Evolutionary conservation across 768 basidiomycete genomes (phyloP).

Genomic region (Leccinum uliginosum): DNA sequence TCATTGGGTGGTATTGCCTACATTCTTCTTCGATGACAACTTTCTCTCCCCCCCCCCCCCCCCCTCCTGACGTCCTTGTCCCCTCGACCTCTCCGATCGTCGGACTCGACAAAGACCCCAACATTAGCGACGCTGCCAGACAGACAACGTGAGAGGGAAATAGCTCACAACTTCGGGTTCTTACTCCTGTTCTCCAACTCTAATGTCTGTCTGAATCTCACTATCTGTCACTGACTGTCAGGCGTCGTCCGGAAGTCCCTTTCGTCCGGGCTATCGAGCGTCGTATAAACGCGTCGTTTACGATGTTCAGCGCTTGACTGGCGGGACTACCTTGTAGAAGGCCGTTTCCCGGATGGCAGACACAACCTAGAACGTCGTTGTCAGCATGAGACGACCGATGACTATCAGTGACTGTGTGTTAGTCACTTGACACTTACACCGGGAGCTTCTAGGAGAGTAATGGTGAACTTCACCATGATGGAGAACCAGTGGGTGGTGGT

Average conservation of each 20-base stretch:
- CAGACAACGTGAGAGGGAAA: no score
- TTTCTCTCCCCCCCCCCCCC: no score
- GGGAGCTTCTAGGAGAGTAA: no score
- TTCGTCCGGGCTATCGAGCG: conserved; percentile 10
- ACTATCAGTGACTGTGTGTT: not conserved
- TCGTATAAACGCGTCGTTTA: conserved; percentile 28
- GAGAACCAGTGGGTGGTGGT: conserved; percentile 45
- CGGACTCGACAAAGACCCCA: not conserved
- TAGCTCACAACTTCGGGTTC: no score
- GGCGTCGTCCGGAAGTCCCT: not conserved
- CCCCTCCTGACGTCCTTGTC: no score
- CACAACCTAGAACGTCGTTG: conserved; percentile 22
- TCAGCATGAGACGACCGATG: not conserved
- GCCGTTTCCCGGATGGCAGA: conserved; percentile 29
- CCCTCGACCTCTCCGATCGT: conserved; percentile 20
- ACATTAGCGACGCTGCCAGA: not conserved
- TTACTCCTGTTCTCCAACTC: conserved; percentile 7
- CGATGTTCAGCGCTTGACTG: conserved; percentile 30
- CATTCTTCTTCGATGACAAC: no score
- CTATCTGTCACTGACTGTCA: conserved; percentile 31
- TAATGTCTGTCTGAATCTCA: conserved; percentile 35
- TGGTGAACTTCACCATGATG: conserved; percentile 33
- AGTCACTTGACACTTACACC: conserved; percentile 24
- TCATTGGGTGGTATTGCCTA: no score
- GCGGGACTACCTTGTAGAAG: conserved; percentile 12